Percentiles rank a stretch among this genome's conserved stretches.
These are phyloP conservation scores for Madurella fahalii DNA, from an alignment of 2,329 filamentous ascomycete genomes.

Conservation along the genomic window DNA sequence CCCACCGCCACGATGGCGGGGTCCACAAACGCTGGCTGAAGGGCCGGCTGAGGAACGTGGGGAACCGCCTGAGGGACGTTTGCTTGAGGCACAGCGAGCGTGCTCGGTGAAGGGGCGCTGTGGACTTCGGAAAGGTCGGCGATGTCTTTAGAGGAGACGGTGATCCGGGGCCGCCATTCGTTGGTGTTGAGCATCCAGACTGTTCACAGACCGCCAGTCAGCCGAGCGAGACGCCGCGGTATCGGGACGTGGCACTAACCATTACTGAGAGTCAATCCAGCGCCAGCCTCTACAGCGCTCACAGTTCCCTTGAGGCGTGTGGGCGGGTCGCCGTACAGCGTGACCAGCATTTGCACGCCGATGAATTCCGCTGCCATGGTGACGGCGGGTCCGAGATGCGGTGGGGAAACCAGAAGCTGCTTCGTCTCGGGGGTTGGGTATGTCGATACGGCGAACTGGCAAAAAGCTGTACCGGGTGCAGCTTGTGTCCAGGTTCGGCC, in stretches of 20 bases:
- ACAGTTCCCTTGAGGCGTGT: slow-evolving; percentile 67
- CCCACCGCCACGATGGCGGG: slow-evolving; percentile 75
- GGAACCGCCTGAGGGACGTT: slow-evolving; percentile 3
- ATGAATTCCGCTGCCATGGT: slow-evolving; percentile 67
- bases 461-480: too few species aligned
- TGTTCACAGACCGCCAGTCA: slow-evolving; percentile 18
- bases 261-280: slow-evolving; percentile 66
- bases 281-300: slow-evolving; percentile 61
- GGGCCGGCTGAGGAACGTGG: slow-evolving; percentile 5
- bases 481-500: too few species aligned
- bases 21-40: slow-evolving; percentile 59
- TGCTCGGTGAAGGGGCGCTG: slow-evolving; percentile 20
- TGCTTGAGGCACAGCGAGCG: slow-evolving; percentile 19
- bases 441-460: not conserved
- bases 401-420: not conserved
- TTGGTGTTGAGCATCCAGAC: slow-evolving; percentile 38
- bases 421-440: not conserved
- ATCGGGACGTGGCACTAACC: slow-evolving; percentile 46
- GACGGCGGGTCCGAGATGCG: slow-evolving; percentile 8
- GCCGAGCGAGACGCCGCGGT: not conserved
- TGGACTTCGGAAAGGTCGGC: slow-evolving; percentile 39
- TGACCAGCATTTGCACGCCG: slow-evolving; percentile 71
- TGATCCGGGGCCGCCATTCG: slow-evolving; percentile 40
- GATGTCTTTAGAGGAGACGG: slow-evolving; percentile 46
- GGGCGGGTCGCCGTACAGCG: slow-evolving; percentile 58